A percentile compares a stretch with the other conserved stretches of the same genome.
Conservation (phyloP, 2,329 filamentous ascomycete genomes). For the Talaromyces albobiverticillius region DNA sequence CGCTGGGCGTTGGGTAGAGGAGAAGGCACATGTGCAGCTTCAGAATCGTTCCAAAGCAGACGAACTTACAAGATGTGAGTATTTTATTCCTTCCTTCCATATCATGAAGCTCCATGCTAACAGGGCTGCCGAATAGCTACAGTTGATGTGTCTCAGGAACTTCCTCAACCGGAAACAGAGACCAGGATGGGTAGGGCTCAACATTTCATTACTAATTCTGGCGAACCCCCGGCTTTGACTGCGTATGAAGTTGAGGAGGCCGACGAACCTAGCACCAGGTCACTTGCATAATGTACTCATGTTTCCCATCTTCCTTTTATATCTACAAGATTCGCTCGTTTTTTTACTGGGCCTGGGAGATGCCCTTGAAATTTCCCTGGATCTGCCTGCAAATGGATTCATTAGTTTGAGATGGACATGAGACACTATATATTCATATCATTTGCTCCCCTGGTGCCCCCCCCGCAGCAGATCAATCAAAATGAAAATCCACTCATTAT, state of each 20-base stretch:
- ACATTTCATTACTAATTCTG: constrained; percentile 30
- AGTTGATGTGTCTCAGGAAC: constrained; percentile 21
- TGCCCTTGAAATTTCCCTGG: not conserved
- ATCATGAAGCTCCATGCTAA: not conserved
- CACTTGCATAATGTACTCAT: constrained; percentile 7
- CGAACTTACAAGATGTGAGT: constrained; percentile 37
- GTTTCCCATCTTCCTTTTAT: constrained; percentile 1
- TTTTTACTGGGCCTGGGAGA: not conserved
- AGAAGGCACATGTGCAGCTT: constrained; percentile 44
- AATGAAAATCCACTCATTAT: constrained; percentile 7
- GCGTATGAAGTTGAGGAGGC: constrained; percentile 40
- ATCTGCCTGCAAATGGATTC: not conserved
- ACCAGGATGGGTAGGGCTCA: constrained; percentile 30
- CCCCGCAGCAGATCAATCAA: too few species aligned
- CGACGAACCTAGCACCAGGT: constrained; percentile 12
- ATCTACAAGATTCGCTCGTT: not conserved
- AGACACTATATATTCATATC: too few species aligned
- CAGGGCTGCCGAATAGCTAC: constrained; percentile 9
- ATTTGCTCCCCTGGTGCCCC: too few species aligned
- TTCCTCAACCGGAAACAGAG: constrained; percentile 22
- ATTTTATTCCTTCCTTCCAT: not conserved
- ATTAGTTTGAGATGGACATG: not conserved
- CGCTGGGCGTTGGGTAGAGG: constrained; percentile 57
- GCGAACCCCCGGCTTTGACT: constrained; percentile 27
- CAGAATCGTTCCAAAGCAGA: constrained; percentile 35